Evolutionary conservation across 1,284 basidiomycete genomes (phyloP).

Genomic region (Garcileccinum viscosum): DNA sequence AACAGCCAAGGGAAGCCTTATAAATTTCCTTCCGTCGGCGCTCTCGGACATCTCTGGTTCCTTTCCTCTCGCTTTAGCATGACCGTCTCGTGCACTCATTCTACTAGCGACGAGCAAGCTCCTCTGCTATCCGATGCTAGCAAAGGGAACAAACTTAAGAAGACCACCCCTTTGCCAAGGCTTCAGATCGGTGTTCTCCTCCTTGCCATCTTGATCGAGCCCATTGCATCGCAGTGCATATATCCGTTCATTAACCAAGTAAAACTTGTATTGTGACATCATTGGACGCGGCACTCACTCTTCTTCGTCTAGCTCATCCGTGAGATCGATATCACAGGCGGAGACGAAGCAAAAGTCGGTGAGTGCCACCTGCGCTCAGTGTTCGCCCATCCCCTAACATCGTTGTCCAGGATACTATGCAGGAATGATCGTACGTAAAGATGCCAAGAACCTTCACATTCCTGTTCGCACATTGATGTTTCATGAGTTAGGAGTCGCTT

Average conservation of each 20-base stretch:
- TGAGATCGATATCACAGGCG: slow-evolving; percentile 54
- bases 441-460: slow-evolving; percentile 11
- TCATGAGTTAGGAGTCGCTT: slow-evolving; percentile 27
- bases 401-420: slow-evolving; percentile 58
- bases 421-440: slow-evolving; percentile 56
- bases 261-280: not conserved
- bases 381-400: not conserved
- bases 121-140: slow-evolving; percentile 40
- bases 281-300: slow-evolving; percentile 11
- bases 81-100: slow-evolving; percentile 12
- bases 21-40: slow-evolving; percentile 20
- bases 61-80: slow-evolving; percentile 13
- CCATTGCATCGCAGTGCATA: slow-evolving; percentile 63
- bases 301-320: slow-evolving; percentile 47
- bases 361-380: slow-evolving; percentile 11
- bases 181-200: slow-evolving; percentile 49
- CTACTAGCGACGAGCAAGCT: slow-evolving; percentile 42
- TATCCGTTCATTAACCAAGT: slow-evolving; percentile 64
- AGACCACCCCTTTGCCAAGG: slow-evolving; percentile 48
- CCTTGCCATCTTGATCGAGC: slow-evolving; percentile 58
- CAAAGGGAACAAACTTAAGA: slow-evolving; percentile 21
- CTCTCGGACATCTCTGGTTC: not conserved
- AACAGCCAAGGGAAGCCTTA: slow-evolving; percentile 14
- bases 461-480: not conserved
- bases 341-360: slow-evolving; percentile 56